A percentile compares a stretch with the other conserved stretches of the same genome.
phyloP scores from a whole-genome alignment of 2,329 filamentous ascomycete species.

The Cyphellophora europaea region DNA sequence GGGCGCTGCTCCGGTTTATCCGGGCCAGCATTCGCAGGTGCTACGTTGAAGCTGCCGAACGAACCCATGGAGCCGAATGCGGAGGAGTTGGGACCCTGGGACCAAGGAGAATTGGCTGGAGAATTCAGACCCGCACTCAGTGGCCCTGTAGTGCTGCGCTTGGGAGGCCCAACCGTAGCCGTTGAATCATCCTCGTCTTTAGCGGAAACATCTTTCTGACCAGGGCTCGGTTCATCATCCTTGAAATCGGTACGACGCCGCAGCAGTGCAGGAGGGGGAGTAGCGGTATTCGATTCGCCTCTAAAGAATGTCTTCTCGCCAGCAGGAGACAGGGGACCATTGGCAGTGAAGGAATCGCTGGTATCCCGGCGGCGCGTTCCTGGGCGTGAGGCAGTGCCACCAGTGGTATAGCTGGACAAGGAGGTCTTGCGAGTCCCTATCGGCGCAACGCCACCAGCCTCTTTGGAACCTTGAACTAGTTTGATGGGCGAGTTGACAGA shows the following conservation, averaged over 20 bases:
- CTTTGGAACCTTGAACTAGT: conserved; percentile 62
- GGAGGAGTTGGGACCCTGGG: conserved; percentile 49
- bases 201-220: conserved; percentile 42
- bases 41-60: conserved; percentile 82
- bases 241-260: conserved; percentile 55
- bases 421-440: conserved; percentile 65
- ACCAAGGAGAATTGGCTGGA: conserved; percentile 46
- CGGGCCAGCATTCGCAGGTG: conserved; percentile 42
- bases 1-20: conserved; percentile 55
- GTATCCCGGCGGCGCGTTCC: conserved; percentile 76
- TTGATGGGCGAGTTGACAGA: conserved; percentile 95
- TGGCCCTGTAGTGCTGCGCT: conserved; percentile 47
- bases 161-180: conserved; percentile 44
- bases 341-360: conserved; percentile 53
- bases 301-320: conserved; percentile 36
- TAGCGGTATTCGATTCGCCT: conserved; percentile 45
- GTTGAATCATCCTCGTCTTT: conserved; percentile 29
- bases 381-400: conserved; percentile 65
- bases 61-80: conserved; percentile 67
- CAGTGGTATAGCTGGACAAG: conserved; percentile 64
- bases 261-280: conserved; percentile 51
- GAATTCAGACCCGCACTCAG: conserved; percentile 40
- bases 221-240: conserved; percentile 32
- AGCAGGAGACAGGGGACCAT: conserved; percentile 39
- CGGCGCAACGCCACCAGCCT: conserved; percentile 40